A percentile compares a stretch with the other conserved stretches of the same genome.
Evolutionary conservation across 495 filamentous ascomycete genomes (phyloP).

Genomic region (Astrothelium subdiscretum): DNA sequence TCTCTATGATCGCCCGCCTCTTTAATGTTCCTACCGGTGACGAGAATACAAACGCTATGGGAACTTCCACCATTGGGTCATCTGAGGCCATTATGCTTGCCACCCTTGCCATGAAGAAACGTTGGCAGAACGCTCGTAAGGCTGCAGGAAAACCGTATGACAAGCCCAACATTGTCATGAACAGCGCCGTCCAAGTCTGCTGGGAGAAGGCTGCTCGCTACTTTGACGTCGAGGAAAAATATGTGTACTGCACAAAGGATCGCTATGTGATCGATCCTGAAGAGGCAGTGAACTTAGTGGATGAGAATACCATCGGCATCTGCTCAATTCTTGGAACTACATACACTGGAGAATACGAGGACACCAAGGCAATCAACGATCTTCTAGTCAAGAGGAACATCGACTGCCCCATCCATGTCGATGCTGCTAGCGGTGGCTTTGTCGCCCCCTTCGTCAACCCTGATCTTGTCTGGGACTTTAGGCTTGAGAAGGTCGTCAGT

Average conservation of each 20-base stretch:
- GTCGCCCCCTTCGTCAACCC: slow-evolving; percentile 82
- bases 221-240: slow-evolving; percentile 85
- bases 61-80: slow-evolving; percentile 74
- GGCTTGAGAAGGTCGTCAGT: slow-evolving; percentile 71
- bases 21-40: slow-evolving; percentile 57
- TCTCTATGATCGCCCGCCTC: slow-evolving; percentile 84
- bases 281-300: slow-evolving; percentile 69
- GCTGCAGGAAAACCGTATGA: slow-evolving; percentile 64
- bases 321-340: slow-evolving; percentile 82
- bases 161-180: slow-evolving; percentile 84
- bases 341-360: slow-evolving; percentile 93
- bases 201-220: slow-evolving; percentile 96
- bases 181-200: slow-evolving; percentile 83
- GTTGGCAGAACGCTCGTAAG: slow-evolving; percentile 75
- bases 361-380: slow-evolving; percentile 81
- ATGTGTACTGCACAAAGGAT: slow-evolving; percentile 69
- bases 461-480: slow-evolving; percentile 75
- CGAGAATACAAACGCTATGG: slow-evolving; percentile 49
- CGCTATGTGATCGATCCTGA: slow-evolving; percentile 81
- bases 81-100: slow-evolving; percentile 87
- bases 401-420: slow-evolving; percentile 78
- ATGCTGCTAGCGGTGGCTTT: slow-evolving; percentile 83
- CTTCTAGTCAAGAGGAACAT: slow-evolving; percentile 57
- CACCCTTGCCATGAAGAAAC: slow-evolving; percentile 88
- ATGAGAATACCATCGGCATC: slow-evolving; percentile 94